Evolutionary conservation across 2,329 filamentous ascomycete species (phyloP).

Genomic region (Monilinia polystroma): DNA sequence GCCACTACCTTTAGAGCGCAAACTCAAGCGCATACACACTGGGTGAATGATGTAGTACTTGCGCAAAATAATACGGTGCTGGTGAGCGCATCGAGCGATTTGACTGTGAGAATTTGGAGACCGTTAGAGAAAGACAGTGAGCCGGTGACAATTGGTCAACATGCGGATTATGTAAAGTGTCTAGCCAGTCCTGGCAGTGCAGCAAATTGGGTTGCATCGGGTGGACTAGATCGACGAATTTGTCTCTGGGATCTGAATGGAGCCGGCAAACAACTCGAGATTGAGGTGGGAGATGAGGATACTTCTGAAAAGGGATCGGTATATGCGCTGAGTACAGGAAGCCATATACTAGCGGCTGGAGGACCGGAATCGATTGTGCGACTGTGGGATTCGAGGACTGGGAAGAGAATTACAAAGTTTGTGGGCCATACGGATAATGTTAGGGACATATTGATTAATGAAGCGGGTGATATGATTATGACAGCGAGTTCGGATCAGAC

Average conservation of each 20-base stretch:
- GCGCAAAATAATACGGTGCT: constrained; percentile 64
- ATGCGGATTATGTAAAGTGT: constrained; percentile 95
- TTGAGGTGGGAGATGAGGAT: constrained; percentile 82
- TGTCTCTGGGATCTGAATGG: constrained; percentile 92
- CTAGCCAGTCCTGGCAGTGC: constrained; percentile 72
- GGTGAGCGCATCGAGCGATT: constrained; percentile 71
- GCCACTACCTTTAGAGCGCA: constrained; percentile 58
- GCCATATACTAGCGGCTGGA: constrained; percentile 82
- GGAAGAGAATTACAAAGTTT: constrained; percentile 91
- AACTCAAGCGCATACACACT: constrained; percentile 73
- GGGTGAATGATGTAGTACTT: constrained; percentile 73
- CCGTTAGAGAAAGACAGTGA: constrained; percentile 64
- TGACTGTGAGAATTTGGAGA: constrained; percentile 75
- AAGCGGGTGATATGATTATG: constrained; percentile 85
- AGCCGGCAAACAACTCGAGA: constrained; percentile 79
- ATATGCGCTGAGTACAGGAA: constrained; percentile 81
- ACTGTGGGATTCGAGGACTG: constrained; percentile 86
- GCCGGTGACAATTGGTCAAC: constrained; percentile 81
- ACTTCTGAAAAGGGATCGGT: constrained; percentile 88
- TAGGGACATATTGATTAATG: constrained; percentile 83
- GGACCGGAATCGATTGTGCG: constrained; percentile 92
- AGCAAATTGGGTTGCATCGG: constrained; percentile 87
- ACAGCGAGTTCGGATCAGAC: constrained; percentile 95
- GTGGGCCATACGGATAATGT: constrained; percentile 96
- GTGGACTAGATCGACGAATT: constrained; percentile 88